Conservation (phyloP, 306 rosid species). For the Vicia villosa region DNA sequence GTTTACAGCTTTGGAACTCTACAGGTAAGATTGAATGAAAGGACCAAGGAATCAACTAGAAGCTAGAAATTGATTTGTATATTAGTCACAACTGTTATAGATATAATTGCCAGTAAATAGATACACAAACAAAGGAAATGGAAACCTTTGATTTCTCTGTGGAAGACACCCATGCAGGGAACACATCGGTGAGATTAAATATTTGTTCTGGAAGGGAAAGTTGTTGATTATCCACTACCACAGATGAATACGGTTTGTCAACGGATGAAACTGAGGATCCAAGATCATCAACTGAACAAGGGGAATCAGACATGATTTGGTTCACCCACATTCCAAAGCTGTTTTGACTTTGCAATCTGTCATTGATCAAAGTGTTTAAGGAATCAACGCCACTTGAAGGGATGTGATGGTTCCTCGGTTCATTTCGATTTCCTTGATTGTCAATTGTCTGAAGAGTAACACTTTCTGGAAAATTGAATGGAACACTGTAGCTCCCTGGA, state of each 20-base stretch:
- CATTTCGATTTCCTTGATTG: slow-evolving; percentile 51
- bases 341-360: slow-evolving; percentile 73
- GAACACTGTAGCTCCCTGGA: slow-evolving; percentile 38
- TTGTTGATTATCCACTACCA: slow-evolving; percentile 51
- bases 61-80: slow-evolving; percentile 8
- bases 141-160: slow-evolving; percentile 89
- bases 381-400: slow-evolving; percentile 42
- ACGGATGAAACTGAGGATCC: slow-evolving; percentile 59
- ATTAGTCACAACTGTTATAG: slow-evolving; percentile 8
- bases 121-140: slow-evolving; percentile 20
- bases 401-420: slow-evolving; percentile 40
- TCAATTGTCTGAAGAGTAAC: slow-evolving; percentile 41
- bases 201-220: slow-evolving; percentile 64
- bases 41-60: slow-evolving; percentile 24
- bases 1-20: slow-evolving; percentile 31
- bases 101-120: slow-evolving; percentile 18
- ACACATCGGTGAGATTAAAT: slow-evolving; percentile 72
- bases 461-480: slow-evolving; percentile 45
- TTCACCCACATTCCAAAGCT: slow-evolving; percentile 91
- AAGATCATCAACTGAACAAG: slow-evolving; percentile 56
- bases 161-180: slow-evolving; percentile 79
- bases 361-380: slow-evolving; percentile 42
- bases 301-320: slow-evolving; percentile 56
- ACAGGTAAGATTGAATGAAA: slow-evolving; percentile 24
- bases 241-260: slow-evolving; percentile 50